A percentile compares a stretch with the other conserved stretches of the same genome.
Evolutionary conservation across 805 yeast species (phyloP).

Genomic region (Limtongia smithiae): DNA sequence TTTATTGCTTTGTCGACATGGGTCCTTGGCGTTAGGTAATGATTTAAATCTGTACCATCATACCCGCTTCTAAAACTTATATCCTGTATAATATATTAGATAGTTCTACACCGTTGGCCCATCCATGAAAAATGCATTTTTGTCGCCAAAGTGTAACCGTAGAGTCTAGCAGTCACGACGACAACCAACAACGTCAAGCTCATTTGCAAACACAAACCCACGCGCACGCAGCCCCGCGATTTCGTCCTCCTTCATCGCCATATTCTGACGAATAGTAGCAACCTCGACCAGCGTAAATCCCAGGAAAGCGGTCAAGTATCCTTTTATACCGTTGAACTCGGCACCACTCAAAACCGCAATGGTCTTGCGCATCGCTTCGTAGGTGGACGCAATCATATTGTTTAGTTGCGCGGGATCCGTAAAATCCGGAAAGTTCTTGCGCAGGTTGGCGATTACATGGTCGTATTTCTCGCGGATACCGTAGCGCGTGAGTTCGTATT

Average conservation of each 20-base stretch:
- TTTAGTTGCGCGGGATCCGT: not conserved
- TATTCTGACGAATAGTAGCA: not conserved
- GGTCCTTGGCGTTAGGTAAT: too few relatives aligned
- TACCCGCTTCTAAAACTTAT: too few relatives aligned
- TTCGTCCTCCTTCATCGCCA: not conserved
- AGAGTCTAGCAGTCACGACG: too few relatives aligned
- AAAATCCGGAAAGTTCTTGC: not conserved
- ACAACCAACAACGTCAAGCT: too few relatives aligned
- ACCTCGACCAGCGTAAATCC: conserved; percentile 10
- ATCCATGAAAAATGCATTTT: too few relatives aligned
- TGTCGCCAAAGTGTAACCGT: too few relatives aligned
- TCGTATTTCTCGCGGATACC: conserved; percentile 44
- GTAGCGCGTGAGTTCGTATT: conserved; percentile 68
- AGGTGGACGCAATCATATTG: not conserved
- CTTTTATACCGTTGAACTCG: conserved; percentile 32
- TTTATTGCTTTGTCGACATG: too few relatives aligned
- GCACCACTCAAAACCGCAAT: conserved; percentile 2
- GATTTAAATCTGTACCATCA: too few relatives aligned
- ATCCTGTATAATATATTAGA: too few relatives aligned
- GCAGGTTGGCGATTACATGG: not conserved
- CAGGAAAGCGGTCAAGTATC: conserved; percentile 5
- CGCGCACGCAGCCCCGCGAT: not conserved
- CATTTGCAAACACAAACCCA: not conserved
- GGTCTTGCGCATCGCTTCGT: conserved; percentile 13
- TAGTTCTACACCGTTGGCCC: too few relatives aligned